These are phyloP conservation scores for Acacia acuminata DNA, from an alignment of 306 rosid genomes.

Conservation along the genomic window DNA sequence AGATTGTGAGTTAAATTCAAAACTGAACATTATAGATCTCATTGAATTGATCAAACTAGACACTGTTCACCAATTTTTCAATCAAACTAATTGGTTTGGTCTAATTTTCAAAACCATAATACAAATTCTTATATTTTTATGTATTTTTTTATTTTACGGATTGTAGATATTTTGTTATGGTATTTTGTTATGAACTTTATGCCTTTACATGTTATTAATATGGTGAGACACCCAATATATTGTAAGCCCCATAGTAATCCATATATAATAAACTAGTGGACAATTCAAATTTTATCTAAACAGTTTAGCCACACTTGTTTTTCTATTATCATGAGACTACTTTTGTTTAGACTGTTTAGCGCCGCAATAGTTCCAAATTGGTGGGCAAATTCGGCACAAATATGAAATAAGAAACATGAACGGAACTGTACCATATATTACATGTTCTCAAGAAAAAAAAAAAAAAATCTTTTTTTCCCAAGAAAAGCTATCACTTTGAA, in stretches of 20 bases:
- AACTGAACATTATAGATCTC: not conserved
- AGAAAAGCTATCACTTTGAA: not conserved
- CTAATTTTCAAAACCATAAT: not conserved
- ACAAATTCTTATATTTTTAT: not conserved
- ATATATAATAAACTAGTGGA: not conserved
- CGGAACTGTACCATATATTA: not conserved
- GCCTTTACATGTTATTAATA: not conserved
- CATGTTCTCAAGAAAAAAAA: not conserved
- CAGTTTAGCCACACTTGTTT: not conserved
- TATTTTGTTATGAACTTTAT: too few species aligned
- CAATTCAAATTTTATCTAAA: not conserved
- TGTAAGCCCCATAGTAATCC: not conserved
- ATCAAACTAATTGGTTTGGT: not conserved
- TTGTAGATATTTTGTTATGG: too few species aligned
- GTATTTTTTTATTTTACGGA: too few species aligned
- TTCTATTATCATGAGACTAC: not conserved
- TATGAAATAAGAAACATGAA: not conserved
- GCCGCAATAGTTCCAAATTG: not conserved
- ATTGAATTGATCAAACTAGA: not conserved
- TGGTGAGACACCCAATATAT: not conserved
- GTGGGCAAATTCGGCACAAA: not conserved
- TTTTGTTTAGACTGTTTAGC: not conserved
- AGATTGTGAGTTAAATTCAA: not conserved
- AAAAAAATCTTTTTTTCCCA: not conserved
- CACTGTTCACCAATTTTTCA: not conserved